A percentile compares a stretch with the other conserved stretches of the same genome.
phyloP scores from a whole-genome alignment of 1,139 yeast genomes.

The Blastobotrys raffinosifermentans region DNA sequence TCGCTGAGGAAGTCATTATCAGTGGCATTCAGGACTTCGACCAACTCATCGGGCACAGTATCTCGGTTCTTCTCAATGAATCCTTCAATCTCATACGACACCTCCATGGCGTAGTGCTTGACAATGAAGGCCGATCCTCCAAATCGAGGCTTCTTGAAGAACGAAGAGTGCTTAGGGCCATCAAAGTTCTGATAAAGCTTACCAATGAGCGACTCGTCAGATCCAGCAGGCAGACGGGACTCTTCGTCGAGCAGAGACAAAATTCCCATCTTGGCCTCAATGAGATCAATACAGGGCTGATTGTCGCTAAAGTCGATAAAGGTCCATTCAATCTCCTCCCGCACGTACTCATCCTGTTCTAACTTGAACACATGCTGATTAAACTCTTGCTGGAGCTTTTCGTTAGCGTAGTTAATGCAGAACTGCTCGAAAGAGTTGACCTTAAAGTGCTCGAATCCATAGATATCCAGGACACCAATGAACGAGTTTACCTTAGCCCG shows the following conservation, averaged over 20 bases:
- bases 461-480: slow-evolving; percentile 95
- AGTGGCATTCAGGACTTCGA: slow-evolving; percentile 72
- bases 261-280: slow-evolving; percentile 86
- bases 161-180: slow-evolving; percentile 69
- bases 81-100: slow-evolving; percentile 86
- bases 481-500: slow-evolving; percentile 57
- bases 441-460: slow-evolving; percentile 95
- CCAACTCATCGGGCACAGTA: slow-evolving; percentile 92
- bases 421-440: slow-evolving; percentile 94
- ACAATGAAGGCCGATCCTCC: slow-evolving; percentile 90
- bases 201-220: slow-evolving; percentile 87
- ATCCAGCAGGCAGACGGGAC: slow-evolving; percentile 89
- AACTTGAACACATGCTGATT: slow-evolving; percentile 95
- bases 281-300: slow-evolving; percentile 92
- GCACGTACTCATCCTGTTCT: slow-evolving; percentile 91
- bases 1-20: slow-evolving; percentile 58
- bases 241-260: slow-evolving; percentile 90
- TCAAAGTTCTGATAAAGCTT: slow-evolving; percentile 84
- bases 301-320: slow-evolving; percentile 95
- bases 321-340: slow-evolving; percentile 94
- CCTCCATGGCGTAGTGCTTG: slow-evolving; percentile 92
- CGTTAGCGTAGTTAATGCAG: slow-evolving; percentile 96
- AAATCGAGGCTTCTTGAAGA: slow-evolving; percentile 89
- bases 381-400: slow-evolving; percentile 94
- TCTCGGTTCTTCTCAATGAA: slow-evolving; percentile 96